Percentiles rank a stretch among this genome's conserved stretches.
phyloP scores from a whole-genome alignment of 768 basidiomycete species.

The Suillus weaverae region DNA sequence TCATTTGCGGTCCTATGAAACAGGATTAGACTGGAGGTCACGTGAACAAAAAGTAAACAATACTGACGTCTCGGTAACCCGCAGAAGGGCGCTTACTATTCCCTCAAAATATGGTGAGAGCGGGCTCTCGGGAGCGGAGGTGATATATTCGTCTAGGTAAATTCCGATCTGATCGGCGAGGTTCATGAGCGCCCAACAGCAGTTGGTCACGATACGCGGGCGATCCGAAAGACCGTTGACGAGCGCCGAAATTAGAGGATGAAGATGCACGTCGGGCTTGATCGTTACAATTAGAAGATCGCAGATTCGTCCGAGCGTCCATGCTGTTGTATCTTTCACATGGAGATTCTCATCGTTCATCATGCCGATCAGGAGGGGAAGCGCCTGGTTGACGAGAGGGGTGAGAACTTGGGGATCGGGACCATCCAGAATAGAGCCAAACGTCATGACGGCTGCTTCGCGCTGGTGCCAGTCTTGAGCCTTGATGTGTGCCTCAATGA shows the following conservation, averaged over 20 bases:
- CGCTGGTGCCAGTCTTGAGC: constrained; percentile 90
- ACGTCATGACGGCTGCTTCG: constrained; percentile 98
- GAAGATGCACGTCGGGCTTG: constrained; percentile 86
- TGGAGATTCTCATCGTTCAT: constrained; percentile 83
- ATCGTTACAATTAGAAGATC: constrained; percentile 85
- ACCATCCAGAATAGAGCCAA: constrained; percentile 96
- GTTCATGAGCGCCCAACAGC: constrained; percentile 97
- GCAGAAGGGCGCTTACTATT: constrained; percentile 79
- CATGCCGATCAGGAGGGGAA: constrained; percentile 93
- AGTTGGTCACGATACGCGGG: constrained; percentile 87
- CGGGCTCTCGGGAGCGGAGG: constrained; percentile 51
- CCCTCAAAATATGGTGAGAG: constrained; percentile 89
- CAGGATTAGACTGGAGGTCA: constrained; percentile 15
- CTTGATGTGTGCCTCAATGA: constrained; percentile 96
- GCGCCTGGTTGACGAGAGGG: constrained; percentile 90
- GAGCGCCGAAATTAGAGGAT: constrained; percentile 78
- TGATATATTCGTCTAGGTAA: constrained; percentile 60
- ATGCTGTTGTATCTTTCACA: constrained; percentile 96
- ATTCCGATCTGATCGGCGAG: constrained; percentile 86
- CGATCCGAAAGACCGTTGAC: constrained; percentile 78
- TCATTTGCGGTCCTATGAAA: constrained; percentile 73
- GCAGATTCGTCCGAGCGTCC: constrained; percentile 95
- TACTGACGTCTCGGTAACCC: constrained; percentile 82
- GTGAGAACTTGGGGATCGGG: constrained; percentile 86
- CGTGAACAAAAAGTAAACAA: not conserved